phyloP scores from a whole-genome alignment of 306 rosid species.

The Cucumis hystrix region DNA sequence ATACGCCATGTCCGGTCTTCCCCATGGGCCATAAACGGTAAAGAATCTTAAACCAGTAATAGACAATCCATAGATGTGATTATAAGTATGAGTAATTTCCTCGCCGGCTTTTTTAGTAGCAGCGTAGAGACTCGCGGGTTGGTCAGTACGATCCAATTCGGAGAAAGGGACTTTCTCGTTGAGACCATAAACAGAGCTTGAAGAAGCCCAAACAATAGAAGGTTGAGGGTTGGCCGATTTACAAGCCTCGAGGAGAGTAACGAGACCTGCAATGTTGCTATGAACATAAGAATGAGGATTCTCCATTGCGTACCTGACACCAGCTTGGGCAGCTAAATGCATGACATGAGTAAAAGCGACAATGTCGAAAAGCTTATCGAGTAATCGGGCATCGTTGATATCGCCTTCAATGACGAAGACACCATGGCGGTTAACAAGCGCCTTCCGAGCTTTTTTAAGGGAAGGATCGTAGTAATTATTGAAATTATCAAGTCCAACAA shows the following conservation, averaged over 20 bases:
- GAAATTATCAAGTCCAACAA: constrained; percentile 74
- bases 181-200: constrained; percentile 59
- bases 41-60: constrained; percentile 73
- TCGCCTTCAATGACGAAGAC: constrained; percentile 63
- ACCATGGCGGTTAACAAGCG: constrained; percentile 28
- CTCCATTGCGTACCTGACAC: constrained; percentile 84
- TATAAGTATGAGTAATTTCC: constrained; percentile 1
- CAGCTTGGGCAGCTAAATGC: constrained; percentile 95
- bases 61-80: constrained; percentile 50
- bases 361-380: constrained; percentile 62
- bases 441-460: constrained; percentile 46
- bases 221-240: constrained; percentile 22
- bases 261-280: constrained; percentile 85
- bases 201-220: constrained; percentile 9
- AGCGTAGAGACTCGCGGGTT: constrained; percentile 19
- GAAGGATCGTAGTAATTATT: constrained; percentile 80
- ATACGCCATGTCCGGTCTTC: constrained; percentile 90
- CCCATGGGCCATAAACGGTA: constrained; percentile 93
- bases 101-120: constrained; percentile 70
- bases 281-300: constrained; percentile 75
- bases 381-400: constrained; percentile 47
- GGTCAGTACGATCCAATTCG: constrained; percentile 64
- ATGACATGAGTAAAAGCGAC: constrained; percentile 75
- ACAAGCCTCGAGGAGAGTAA: constrained; percentile 62
- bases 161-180: constrained; percentile 34